These are phyloP conservation scores for Colletotrichum orchidophilum DNA, from an alignment of 2,329 filamentous ascomycete genomes.

Conservation along the genomic window DNA sequence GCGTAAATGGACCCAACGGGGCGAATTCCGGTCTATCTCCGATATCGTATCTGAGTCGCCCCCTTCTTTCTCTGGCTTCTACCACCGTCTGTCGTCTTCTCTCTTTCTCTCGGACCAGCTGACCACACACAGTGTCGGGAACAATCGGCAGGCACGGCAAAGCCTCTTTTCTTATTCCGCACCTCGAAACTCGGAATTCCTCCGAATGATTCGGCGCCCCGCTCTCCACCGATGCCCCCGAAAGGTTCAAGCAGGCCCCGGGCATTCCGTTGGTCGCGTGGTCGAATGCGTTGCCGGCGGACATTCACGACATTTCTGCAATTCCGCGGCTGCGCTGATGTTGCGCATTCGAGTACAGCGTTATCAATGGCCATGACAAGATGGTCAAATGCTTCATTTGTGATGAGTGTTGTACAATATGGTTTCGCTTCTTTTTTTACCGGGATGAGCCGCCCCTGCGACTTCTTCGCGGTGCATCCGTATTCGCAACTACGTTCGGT, in stretches of 20 bases:
- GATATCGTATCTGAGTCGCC: slow-evolving; percentile 32
- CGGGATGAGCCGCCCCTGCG: background rate
- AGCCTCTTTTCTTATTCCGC: background rate
- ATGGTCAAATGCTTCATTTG: background rate
- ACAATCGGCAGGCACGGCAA: background rate
- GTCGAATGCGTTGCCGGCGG: slow-evolving; percentile 18
- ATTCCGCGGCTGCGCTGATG: background rate
- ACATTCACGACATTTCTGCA: background rate
- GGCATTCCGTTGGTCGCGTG: background rate
- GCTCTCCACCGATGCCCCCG: slow-evolving; percentile 10
- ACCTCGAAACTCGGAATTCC: slow-evolving; percentile 4
- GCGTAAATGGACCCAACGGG: background rate
- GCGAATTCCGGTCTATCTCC: slow-evolving; percentile 33
- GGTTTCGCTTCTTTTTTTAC: background rate
- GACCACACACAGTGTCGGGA: background rate
- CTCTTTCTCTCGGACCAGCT: background rate
- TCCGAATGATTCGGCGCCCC: slow-evolving; percentile 19
- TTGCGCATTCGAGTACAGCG: background rate
- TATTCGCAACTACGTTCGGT: background rate
- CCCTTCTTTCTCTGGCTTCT: slow-evolving; percentile 10
- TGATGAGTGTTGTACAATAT: background rate
- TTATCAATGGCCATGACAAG: background rate
- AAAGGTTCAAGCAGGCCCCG: slow-evolving; percentile 20
- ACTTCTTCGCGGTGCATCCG: background rate
- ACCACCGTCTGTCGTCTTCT: background rate